These are phyloP conservation scores for Aspergillus chevalieri DNA, from an alignment of 2,329 filamentous ascomycete species.

Conservation along the genomic window DNA sequence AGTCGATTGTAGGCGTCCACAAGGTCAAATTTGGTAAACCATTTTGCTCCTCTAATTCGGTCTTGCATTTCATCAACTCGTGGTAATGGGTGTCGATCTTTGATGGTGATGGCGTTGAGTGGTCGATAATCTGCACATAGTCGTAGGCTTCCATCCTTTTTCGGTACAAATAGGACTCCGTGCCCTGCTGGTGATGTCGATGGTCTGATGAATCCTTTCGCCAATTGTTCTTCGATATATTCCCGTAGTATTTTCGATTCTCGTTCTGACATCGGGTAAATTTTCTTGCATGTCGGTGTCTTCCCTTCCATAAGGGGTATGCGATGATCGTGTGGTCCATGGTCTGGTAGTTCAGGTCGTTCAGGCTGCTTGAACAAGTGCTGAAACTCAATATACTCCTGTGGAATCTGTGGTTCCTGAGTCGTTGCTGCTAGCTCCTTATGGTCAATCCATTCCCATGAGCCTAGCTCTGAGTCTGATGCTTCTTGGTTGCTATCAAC, in stretches of 20 bases:
- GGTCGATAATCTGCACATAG: slow-evolving; percentile 13
- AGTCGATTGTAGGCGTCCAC: slow-evolving; percentile 15
- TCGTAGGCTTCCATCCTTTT: not conserved
- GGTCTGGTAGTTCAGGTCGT: not conserved
- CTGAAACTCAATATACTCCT: no score
- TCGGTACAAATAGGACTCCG: not conserved
- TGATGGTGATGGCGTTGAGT: slow-evolving; percentile 20
- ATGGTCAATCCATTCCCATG: not conserved
- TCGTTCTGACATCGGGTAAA: not conserved
- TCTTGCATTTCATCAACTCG: slow-evolving; percentile 19
- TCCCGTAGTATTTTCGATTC: not conserved
- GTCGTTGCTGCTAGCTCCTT: no score
- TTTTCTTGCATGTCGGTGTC: not conserved
- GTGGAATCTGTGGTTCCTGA: no score
- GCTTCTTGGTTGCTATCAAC: not conserved
- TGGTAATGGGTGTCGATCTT: slow-evolving; percentile 20
- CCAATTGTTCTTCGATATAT: not conserved
- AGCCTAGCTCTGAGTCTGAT: not conserved
- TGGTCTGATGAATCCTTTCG: not conserved
- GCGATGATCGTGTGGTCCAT: not conserved
- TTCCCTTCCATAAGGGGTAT: not conserved
- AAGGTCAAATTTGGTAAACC: slow-evolving; percentile 22
- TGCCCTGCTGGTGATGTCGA: not conserved
- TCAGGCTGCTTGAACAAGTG: no score
- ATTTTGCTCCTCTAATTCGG: slow-evolving; percentile 9